phyloP scores from a whole-genome alignment of 2,329 filamentous ascomycete genomes.

The Aspergillus fijiensis region DNA sequence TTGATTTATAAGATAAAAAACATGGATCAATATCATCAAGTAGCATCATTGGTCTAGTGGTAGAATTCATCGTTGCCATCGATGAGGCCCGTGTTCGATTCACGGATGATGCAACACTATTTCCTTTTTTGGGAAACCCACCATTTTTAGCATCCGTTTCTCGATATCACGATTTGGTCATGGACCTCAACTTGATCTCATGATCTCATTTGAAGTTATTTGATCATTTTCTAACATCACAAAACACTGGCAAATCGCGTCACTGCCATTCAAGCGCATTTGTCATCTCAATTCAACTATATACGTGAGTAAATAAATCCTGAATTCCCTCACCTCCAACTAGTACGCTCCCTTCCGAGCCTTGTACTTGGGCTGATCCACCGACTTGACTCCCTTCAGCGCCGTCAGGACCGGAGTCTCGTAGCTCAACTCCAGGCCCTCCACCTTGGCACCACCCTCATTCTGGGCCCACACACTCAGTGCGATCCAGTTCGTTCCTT shows the following conservation, averaged over 20 bases:
- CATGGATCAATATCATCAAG: conserved; percentile 8
- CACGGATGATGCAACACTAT: conserved; percentile 39
- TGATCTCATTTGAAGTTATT: neutral
- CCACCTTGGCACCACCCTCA: conserved; percentile 56
- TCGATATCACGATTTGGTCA: neutral
- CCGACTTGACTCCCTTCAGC: conserved; percentile 46
- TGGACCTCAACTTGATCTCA: too few relatives aligned
- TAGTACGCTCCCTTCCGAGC: conserved; percentile 55
- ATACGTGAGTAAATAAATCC: neutral
- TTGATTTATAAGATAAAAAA: too few relatives aligned
- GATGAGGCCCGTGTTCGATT: conserved; percentile 49
- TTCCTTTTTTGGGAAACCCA: conserved; percentile 2
- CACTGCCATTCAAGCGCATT: too few relatives aligned
- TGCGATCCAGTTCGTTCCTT: conserved; percentile 67
- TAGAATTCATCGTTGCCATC: conserved; percentile 48
- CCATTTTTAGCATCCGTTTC: neutral
- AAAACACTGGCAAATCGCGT: neutral
- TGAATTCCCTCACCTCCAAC: neutral
- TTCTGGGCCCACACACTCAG: conserved; percentile 69
- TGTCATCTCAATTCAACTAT: neutral
- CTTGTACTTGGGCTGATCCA: conserved; percentile 49
- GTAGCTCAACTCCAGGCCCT: conserved; percentile 52
- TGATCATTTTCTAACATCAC: too few relatives aligned
- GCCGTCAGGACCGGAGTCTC: conserved; percentile 54
- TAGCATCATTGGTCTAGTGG: conserved; percentile 46